Evolutionary conservation across 345 rosid genomes (phyloP).

Genomic region (Geranium brycei): DNA sequence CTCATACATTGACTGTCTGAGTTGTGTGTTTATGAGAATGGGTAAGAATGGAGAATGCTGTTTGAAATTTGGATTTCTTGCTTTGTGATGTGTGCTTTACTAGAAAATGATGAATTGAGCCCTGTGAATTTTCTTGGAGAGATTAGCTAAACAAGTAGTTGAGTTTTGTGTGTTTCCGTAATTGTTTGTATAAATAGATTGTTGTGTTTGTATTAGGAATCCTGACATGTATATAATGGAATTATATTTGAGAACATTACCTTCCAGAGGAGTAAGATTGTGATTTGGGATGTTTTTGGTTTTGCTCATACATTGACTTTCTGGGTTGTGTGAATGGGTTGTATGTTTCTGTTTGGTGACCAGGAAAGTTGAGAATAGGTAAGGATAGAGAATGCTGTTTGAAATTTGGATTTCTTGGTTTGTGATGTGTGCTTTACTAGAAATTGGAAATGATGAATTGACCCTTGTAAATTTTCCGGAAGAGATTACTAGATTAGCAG

Average conservation of each 20-base stretch:
- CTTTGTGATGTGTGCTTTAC: neutral
- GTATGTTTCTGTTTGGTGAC: too few relatives aligned
- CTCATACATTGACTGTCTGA: neutral
- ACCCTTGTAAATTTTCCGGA: neutral
- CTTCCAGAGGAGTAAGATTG: slow-evolving; percentile 44
- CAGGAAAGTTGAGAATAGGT: too few relatives aligned
- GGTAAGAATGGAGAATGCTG: neutral
- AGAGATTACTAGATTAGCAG: neutral
- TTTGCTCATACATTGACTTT: neutral
- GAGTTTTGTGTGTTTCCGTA: neutral
- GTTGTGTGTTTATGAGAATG: neutral
- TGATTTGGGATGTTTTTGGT: neutral
- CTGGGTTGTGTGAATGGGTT: neutral
- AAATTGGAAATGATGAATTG: neutral
- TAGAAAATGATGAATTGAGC: neutral
- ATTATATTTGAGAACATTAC: slow-evolving; percentile 68
- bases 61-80: too few relatives aligned
- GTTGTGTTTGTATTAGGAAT: too few relatives aligned
- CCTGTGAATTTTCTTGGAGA: neutral
- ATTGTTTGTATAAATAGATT: neutral
- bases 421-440: neutral
- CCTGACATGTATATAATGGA: neutral
- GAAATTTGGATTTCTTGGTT: too few relatives aligned
- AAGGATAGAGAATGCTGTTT: neutral
- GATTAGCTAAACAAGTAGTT: neutral